Evolutionary conservation across 2,329 filamentous ascomycete species (phyloP), one percentile per base, ranked within the genome.

Genomic region (Arthrobotrys entomopaga): DNA sequence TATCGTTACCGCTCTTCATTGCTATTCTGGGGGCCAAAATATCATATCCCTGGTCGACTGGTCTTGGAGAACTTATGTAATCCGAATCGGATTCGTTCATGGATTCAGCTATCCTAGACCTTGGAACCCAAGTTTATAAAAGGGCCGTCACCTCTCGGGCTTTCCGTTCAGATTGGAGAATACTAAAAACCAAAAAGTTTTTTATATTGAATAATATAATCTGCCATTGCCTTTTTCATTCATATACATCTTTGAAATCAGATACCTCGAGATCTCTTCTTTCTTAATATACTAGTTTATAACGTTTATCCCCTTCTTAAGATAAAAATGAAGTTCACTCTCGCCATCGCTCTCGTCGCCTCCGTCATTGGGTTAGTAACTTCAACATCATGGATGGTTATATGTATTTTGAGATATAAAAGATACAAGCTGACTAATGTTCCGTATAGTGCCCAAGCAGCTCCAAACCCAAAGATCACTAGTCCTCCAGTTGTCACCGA

Each of bases 311-410:
- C 10, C 6, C 29, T 10, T 34, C 5, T 34, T 3, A 34, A 3
- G 6, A 34, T 8, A 34, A 34, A 29, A 40, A 74, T 74, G 70
- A 67, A 74, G 70, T 74, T 74, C 58, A 74, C 70, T 40, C 57
- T 74, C n/a, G 63, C 52, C 13, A 26, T 49, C 29, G 48, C 58
- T 40, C 19, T 74, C 38, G 50, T 67, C 43, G 63, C 70, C 8
- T 74, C 63, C 5, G 52, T 67, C 22, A 40, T 67, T 46, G 63
- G 70, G 70, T 67, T 0, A 26, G 61, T 63, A 38, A 8, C 24
- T 29, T 40, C 11, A 1, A 42, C 42, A n/a, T 46, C 43, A 46
- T 7, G 16, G n/a, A 46, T 13, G 13, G 6, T 46, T 46, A n/a
- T 19, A 24, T 46, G 3, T 16, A 38, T n/a, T 16, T 52, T 11